Evolutionary conservation across 1,139 yeast species (phyloP).

Genomic region (Pichia sp.): DNA sequence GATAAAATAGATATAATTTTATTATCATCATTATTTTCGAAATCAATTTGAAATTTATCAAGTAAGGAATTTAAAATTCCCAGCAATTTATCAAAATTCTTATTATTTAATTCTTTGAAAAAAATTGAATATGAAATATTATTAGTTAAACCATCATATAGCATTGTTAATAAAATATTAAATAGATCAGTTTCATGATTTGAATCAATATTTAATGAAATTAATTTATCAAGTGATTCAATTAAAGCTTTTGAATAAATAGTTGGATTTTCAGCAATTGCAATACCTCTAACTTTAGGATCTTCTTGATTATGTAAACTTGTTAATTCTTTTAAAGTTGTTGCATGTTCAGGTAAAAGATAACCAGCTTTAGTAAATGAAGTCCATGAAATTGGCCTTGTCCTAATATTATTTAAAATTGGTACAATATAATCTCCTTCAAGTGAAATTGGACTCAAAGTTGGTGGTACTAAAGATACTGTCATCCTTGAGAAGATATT

Average conservation of each 20-base stretch:
- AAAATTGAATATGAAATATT: slow-evolving; percentile 3
- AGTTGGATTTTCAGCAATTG: slow-evolving; percentile 38
- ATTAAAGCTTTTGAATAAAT: slow-evolving; percentile 40
- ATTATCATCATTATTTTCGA: slow-evolving; percentile 2
- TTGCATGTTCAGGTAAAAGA: slow-evolving; percentile 59
- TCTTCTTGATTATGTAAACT: slow-evolving; percentile 45
- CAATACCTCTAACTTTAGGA: slow-evolving; percentile 34
- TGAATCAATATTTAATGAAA: background rate
- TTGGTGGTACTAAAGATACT: background rate
- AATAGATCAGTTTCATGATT: slow-evolving; percentile 1
- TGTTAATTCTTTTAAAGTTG: slow-evolving; percentile 40
- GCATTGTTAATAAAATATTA: slow-evolving; percentile 3
- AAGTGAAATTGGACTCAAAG: slow-evolving; percentile 11
- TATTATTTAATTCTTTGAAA: background rate
- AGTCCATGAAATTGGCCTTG: slow-evolving; percentile 89
- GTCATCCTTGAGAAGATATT: too few species aligned
- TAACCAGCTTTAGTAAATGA: slow-evolving; percentile 75
- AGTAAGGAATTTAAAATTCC: background rate
- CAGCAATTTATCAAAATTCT: slow-evolving; percentile 47
- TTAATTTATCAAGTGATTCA: background rate
- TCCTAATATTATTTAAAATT: slow-evolving; percentile 65
- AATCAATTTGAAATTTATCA: slow-evolving; percentile 20
- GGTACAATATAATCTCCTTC: slow-evolving; percentile 63
- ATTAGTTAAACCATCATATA: slow-evolving; percentile 10
- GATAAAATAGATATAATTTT: slow-evolving; percentile 4